Evolutionary conservation across 164 flowering plant species (phyloP).

Genomic region (Stephania cephalantha): DNA sequence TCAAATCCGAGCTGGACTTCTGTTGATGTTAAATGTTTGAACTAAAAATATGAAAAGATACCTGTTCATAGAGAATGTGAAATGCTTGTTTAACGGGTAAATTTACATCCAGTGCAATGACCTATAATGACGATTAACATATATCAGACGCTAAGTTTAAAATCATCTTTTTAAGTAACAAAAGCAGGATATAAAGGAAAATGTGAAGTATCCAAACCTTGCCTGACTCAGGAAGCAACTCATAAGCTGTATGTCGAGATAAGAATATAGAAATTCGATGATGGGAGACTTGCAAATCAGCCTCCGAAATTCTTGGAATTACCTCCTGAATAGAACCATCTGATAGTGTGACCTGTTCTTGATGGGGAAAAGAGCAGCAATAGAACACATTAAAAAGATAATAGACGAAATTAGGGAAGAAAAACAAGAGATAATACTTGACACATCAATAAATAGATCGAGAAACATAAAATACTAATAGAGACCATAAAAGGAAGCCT

Average conservation of each 20-base stretch:
- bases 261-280: conserved; percentile 60
- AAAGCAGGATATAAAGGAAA: conserved; percentile 2
- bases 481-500: not conserved
- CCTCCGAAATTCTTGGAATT: conserved; percentile 49
- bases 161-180: conserved; percentile 8
- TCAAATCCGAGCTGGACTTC: not conserved
- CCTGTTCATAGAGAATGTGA: conserved; percentile 90
- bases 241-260: conserved; percentile 69
- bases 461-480: not conserved
- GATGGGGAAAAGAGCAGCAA: conserved; percentile 4
- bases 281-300: conserved; percentile 68
- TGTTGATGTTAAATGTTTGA: not conserved
- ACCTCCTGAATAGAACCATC: conserved; percentile 41
- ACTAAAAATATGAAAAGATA: conserved; percentile 19
- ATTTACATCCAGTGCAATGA: conserved; percentile 73
- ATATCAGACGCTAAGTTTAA: conserved; percentile 3
- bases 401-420: not conserved
- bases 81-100: conserved; percentile 94
- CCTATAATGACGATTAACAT: conserved; percentile 33
- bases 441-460: not conserved
- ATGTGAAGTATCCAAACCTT: conserved; percentile 64
- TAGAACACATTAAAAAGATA: conserved; percentile 6
- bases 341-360: conserved; percentile 39
- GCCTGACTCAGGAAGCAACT: conserved; percentile 82
- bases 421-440: not conserved